Evolutionary conservation across 1,139 yeast genomes (phyloP).

Genomic region (Yamadazyma buinensis): DNA sequence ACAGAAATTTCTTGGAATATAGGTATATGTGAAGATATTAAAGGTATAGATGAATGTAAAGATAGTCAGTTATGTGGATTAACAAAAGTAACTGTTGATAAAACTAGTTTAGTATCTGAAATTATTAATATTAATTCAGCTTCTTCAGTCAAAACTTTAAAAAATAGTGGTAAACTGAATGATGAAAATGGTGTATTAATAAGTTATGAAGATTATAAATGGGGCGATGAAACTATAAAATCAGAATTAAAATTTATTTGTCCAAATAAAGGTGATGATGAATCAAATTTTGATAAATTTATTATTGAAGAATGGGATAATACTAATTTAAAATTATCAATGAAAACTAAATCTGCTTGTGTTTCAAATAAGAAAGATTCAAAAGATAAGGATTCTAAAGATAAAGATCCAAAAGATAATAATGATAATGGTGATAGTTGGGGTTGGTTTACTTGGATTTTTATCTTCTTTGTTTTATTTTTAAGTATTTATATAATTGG

Average conservation of each 20-base stretch:
- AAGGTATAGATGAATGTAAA: slow-evolving; percentile 45
- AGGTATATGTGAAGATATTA: slow-evolving; percentile 60
- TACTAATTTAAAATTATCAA: slow-evolving; percentile 20
- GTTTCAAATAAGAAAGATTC: slow-evolving; percentile 16
- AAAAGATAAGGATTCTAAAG: slow-evolving; percentile 11
- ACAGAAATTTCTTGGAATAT: slow-evolving; percentile 64
- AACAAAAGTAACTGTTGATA: slow-evolving; percentile 46
- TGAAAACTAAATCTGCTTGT: slow-evolving; percentile 38
- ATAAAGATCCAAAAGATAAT: slow-evolving; percentile 11
- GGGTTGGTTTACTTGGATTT: slow-evolving; percentile 79
- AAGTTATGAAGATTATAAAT: slow-evolving; percentile 51
- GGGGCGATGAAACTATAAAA: slow-evolving; percentile 63
- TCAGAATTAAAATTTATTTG: slow-evolving; percentile 57
- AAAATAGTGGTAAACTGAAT: slow-evolving; percentile 18
- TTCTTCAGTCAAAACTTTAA: slow-evolving; percentile 15
- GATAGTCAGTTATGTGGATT: slow-evolving; percentile 72
- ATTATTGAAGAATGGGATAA: slow-evolving; percentile 32
- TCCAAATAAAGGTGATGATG: slow-evolving; percentile 32
- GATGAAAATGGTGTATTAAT: slow-evolving; percentile 43
- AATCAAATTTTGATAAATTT: slow-evolving; percentile 32
- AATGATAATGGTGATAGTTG: slow-evolving; percentile 46
- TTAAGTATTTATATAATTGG: slow-evolving; percentile 71
- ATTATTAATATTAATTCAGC: slow-evolving; percentile 45
- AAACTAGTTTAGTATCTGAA: slow-evolving; percentile 43
- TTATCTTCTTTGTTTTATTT: slow-evolving; percentile 62